A percentile compares a stretch with the other conserved stretches of the same genome.
These are phyloP conservation scores for Mucor piriformis DNA, from an alignment of 371 early-diverging fungal species.

Conservation along the genomic window DNA sequence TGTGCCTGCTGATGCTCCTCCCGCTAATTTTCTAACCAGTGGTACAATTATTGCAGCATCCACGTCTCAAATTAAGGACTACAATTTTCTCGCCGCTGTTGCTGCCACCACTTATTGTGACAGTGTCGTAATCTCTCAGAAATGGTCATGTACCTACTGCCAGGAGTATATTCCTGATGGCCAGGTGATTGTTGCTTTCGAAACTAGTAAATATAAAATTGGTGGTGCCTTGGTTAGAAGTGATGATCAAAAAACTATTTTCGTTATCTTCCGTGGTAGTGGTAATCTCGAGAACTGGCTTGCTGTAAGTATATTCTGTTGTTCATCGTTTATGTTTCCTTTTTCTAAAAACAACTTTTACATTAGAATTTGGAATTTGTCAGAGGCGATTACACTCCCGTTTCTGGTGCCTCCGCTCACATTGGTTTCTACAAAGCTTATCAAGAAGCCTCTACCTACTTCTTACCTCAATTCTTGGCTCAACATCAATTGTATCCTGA, in stretches of 20 bases:
- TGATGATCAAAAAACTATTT: constrained; percentile 22
- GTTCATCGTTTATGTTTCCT: neutral
- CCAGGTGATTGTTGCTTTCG: constrained; percentile 23
- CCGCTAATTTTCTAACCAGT: neutral
- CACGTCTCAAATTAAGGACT: constrained; percentile 10
- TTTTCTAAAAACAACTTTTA: too few relatives aligned
- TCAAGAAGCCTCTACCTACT: neutral
- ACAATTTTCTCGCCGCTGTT: constrained; percentile 16
- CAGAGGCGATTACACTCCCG: constrained; percentile 8
- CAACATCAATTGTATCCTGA: constrained; percentile 5
- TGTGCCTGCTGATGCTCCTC: constrained; percentile 12
- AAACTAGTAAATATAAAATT: constrained; percentile 11
- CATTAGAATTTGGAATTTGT: constrained; percentile 2
- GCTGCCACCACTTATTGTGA: constrained; percentile 28
- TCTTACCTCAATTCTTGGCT: constrained; percentile 4
- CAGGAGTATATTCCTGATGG: constrained; percentile 22
- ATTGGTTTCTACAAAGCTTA: constrained; percentile 15
- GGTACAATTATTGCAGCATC: neutral
- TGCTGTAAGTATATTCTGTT: constrained; percentile 3
- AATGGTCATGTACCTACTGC: constrained; percentile 28
- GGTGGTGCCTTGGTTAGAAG: constrained; percentile 26
- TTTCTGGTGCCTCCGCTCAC: constrained; percentile 25
- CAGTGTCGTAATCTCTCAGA: constrained; percentile 10
- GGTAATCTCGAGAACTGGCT: constrained; percentile 17
- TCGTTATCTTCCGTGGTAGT: constrained; percentile 29